Evolutionary conservation across 1,139 yeast species (phyloP).

Genomic region (Taiozyma sp.): DNA sequence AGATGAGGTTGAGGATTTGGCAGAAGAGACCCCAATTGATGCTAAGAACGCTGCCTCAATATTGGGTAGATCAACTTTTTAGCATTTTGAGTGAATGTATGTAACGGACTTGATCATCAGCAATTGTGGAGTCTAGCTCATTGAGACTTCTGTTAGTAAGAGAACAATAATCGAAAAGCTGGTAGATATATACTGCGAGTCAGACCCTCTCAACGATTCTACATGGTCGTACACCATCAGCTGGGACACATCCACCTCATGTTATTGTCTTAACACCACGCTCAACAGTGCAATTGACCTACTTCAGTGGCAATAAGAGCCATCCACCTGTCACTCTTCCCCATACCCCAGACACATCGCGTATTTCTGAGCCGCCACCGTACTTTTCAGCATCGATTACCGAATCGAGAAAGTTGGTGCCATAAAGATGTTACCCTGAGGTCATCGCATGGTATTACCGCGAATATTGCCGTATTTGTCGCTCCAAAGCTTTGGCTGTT

Average conservation of each 20-base stretch:
- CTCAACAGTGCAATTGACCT: neutral
- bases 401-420: neutral
- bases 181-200: no score
- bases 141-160: no score
- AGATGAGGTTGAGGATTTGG: conserved; percentile 15
- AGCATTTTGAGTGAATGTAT: neutral
- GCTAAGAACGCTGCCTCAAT: conserved; percentile 81
- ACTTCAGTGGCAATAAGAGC: neutral
- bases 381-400: neutral
- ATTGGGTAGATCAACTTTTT: conserved; percentile 61
- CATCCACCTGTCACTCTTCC: neutral
- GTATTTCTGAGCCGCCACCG: neutral
- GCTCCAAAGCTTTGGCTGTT: neutral
- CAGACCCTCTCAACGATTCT: no score
- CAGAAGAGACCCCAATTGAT: conserved; percentile 36
- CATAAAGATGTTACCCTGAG: neutral
- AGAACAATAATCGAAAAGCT: no score
- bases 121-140: no score
- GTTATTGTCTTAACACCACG: no score
- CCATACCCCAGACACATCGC: neutral
- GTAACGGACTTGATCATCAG: no score
- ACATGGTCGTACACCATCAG: no score
- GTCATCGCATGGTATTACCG: neutral
- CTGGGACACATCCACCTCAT: no score
- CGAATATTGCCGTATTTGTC: neutral